A percentile compares a stretch with the other conserved stretches of the same genome.
These are phyloP conservation scores for Podospora pseudoanserina DNA, from an alignment of 495 filamentous ascomycete species.

Conservation along the genomic window DNA sequence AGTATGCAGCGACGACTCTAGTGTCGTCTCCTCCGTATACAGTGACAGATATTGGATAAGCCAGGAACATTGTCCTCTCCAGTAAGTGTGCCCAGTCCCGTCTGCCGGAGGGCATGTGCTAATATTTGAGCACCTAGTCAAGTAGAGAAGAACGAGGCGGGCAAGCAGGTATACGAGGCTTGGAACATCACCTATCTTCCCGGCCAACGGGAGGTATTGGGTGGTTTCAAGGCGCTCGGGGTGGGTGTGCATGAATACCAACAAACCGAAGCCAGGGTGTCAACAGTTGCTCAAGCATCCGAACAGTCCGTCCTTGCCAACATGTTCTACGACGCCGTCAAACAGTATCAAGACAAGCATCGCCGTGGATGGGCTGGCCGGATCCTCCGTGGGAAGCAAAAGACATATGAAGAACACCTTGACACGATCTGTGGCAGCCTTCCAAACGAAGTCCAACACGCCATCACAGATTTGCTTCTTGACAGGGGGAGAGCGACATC, in stretches of 20 bases:
- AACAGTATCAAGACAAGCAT: constrained; percentile 19
- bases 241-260: constrained; percentile 7
- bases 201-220: background rate
- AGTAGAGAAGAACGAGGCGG: constrained; percentile 5
- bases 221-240: constrained; percentile 13
- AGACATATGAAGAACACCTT: constrained; percentile 29
- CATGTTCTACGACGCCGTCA: constrained; percentile 22
- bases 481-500: constrained; percentile 17
- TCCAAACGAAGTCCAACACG: constrained; percentile 13
- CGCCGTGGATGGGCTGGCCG: constrained; percentile 20
- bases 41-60: background rate
- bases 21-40: background rate
- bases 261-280: background rate
- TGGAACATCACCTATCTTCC: constrained; percentile 17
- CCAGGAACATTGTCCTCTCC: background rate
- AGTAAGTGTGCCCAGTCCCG: constrained; percentile 2
- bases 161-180: constrained; percentile 14
- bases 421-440: constrained; percentile 22
- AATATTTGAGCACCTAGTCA: constrained; percentile 1
- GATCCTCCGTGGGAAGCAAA: constrained; percentile 15
- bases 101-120: background rate
- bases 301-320: constrained; percentile 21
- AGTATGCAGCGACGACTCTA: constrained; percentile 14
- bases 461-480: constrained; percentile 16
- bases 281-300: constrained; percentile 6